Base-by-base conservation (phyloP, 805 yeast species). In the Saccharomycopsis javanensis region DNA sequence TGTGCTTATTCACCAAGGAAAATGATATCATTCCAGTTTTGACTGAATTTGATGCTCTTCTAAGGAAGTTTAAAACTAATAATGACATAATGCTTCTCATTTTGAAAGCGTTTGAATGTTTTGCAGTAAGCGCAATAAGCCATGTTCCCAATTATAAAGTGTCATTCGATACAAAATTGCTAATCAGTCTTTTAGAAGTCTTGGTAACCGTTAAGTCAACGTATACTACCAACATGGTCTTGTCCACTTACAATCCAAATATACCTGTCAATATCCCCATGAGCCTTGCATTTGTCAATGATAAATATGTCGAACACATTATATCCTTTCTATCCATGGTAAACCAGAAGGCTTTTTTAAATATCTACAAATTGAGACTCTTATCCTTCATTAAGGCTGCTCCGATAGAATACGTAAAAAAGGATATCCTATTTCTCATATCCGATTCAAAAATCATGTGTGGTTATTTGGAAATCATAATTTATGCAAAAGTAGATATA, bases 131-230 rank as follows among this genome's bases (percentile, higher is more conserved):
- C 15, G 48, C 48, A 6, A 23, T 42, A n/a, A 42, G 23, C 5
- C 48, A 42, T 42, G 28, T 42, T 2, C 3, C 18, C 15, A 42
- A 20, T 3, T 42, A 42, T 25, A 42, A 20, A 8, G 23, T 42
- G n/a, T 13, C 13, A 1, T 23, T 42, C 5, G 48, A 42, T 8
- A 42, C 48, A 20, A 18, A 13, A 11, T 25, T 42, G 8, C 13
- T 42, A 20, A 42, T 42, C 48, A 42, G 48, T 42, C 48, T 42
- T 42, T 42, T 42, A 25, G 48, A 42, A n/a, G 23, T 42, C 23
- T 42, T 42, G 28, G 25, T 42, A 42, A 42, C 28, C 28, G 25
- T 20, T 8, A 42, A 42, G 23, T 42, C 48, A 3, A 42, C 48
- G 1, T 10, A 20, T 20, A 20, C 28, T 4, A 42, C 48, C 13